Percentiles rank a stretch among this genome's conserved stretches.
These are phyloP conservation scores for Leccinellum rugosiceps DNA, from an alignment of 768 basidiomycete genomes.

Conservation along the genomic window DNA sequence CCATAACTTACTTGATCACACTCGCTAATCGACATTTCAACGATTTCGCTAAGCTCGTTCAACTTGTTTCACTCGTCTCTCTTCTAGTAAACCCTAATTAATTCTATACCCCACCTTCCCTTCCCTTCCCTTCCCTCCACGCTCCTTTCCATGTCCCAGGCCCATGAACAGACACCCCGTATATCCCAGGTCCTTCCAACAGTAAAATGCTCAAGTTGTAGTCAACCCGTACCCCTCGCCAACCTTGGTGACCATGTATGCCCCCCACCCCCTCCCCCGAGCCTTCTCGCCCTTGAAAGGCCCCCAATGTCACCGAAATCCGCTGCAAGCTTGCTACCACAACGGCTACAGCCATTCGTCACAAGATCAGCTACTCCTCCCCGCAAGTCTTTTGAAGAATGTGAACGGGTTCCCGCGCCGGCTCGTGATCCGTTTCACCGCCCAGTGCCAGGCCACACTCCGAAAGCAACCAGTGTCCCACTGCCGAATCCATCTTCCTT, in stretches of 20 bases:
- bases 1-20: conserved; percentile 1
- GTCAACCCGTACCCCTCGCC: conserved; percentile 62
- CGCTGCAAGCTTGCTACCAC: conserved; percentile 46
- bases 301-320: conserved; percentile 38
- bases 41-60: background rate
- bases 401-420: conserved; percentile 6
- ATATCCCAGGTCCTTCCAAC: conserved; percentile 71
- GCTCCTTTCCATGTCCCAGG: conserved; percentile 28
- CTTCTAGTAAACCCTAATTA: conserved; percentile 11
- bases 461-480: conserved; percentile 6
- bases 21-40: conserved; percentile 11
- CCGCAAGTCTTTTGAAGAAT: conserved; percentile 2
- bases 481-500: conserved; percentile 4
- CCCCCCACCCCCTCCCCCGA: conserved; percentile 45
- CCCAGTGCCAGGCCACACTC: conserved; percentile 19
- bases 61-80: conserved; percentile 7
- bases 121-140: background rate
- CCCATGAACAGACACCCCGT: conserved; percentile 19
- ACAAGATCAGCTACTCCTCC: conserved; percentile 17
- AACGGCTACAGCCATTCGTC: conserved; percentile 47
- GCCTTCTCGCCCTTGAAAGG: conserved; percentile 32
- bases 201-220: conserved; percentile 83
- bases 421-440: conserved; percentile 29
- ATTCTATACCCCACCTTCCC: conserved; percentile 22
- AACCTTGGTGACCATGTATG: conserved; percentile 82